These are phyloP conservation scores for Candida morakotiae DNA, from an alignment of 805 yeast species.

Conservation along the genomic window DNA sequence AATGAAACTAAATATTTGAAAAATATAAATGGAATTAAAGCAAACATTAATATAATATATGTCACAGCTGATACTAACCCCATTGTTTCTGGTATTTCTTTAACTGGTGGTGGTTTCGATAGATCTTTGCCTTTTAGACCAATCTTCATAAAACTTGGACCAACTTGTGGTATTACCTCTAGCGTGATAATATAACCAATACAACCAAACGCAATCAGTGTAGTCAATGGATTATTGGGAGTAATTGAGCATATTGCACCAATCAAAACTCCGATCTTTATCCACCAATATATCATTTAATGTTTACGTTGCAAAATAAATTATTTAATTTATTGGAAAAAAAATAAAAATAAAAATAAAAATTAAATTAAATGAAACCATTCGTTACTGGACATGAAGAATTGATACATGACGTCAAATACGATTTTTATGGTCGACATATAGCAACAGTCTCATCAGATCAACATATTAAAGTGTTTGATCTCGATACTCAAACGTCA, in stretches of 20 bases:
- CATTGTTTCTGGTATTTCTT: slow-evolving; percentile 75
- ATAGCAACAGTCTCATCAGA: slow-evolving; percentile 95
- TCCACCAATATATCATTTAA: slow-evolving; percentile 1
- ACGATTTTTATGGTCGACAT: slow-evolving; percentile 89
- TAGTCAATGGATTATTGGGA: slow-evolving; percentile 45
- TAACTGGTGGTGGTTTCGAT: slow-evolving; percentile 68
- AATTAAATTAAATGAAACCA: slow-evolving; percentile 44
- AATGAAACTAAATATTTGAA: slow-evolving; percentile 64
- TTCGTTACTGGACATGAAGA: slow-evolving; percentile 92
- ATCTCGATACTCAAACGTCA: slow-evolving; percentile 59
- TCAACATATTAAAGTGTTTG: slow-evolving; percentile 88
- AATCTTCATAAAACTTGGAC: slow-evolving; percentile 60
- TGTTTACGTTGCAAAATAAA: slow-evolving; percentile 5
- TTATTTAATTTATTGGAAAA: background rate
- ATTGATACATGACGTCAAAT: slow-evolving; percentile 82
- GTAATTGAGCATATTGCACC: slow-evolving; percentile 21
- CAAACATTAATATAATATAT: slow-evolving; percentile 74
- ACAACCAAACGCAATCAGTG: slow-evolving; percentile 64
- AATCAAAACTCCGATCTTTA: slow-evolving; percentile 11
- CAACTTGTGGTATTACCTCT: slow-evolving; percentile 64
- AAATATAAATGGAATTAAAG: slow-evolving; percentile 85
- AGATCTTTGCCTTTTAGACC: slow-evolving; percentile 87
- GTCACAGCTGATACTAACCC: slow-evolving; percentile 87
- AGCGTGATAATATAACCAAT: slow-evolving; percentile 62
- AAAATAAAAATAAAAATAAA: slow-evolving; percentile 1